These are phyloP conservation scores for Lasiosphaeris hirsuta DNA, from an alignment of 495 filamentous ascomycete species.

Conservation along the genomic window DNA sequence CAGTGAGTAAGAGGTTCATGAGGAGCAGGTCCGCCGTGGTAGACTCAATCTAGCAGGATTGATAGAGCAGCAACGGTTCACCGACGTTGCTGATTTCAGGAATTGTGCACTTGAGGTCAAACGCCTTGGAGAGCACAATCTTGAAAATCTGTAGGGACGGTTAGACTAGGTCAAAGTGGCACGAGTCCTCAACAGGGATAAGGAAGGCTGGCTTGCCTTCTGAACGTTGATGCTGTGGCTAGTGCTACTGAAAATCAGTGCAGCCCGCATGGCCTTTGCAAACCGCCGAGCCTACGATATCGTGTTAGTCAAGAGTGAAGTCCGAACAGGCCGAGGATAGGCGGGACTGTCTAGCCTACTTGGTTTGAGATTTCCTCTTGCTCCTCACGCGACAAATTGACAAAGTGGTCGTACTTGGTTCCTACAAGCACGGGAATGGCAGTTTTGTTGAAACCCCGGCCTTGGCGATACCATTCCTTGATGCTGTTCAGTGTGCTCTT, in stretches of 20 bases:
- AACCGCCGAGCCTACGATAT: constrained; percentile 80
- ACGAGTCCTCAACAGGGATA: neutral
- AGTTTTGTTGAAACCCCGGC: constrained; percentile 98
- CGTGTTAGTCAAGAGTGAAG: constrained; percentile 2
- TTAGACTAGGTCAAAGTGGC: constrained; percentile 12
- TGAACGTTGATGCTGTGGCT: constrained; percentile 99
- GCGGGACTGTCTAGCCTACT: constrained; percentile 46
- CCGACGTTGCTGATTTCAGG: constrained; percentile 97
- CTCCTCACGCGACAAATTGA: constrained; percentile 94
- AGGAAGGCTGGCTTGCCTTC: constrained; percentile 60
- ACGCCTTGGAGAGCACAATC: constrained; percentile 96
- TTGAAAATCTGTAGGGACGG: constrained; percentile 80
- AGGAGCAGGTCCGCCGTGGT: neutral
- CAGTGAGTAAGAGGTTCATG: neutral
- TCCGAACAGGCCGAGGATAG: too few species aligned
- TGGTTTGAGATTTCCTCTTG: constrained; percentile 98
- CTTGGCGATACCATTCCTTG: constrained; percentile 99
- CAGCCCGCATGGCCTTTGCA: constrained; percentile 96
- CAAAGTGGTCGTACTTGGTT: constrained; percentile 98
- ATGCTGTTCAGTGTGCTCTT: constrained; percentile 98
- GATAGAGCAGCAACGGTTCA: constrained; percentile 93
- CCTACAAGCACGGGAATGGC: constrained; percentile 95
- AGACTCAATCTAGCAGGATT: constrained; percentile 55
- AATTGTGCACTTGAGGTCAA: constrained; percentile 98
- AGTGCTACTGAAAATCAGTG: constrained; percentile 95